These are phyloP conservation scores for Entamoeba invadens DNA, from an alignment of 208 protist species.

Conservation along the genomic window DNA sequence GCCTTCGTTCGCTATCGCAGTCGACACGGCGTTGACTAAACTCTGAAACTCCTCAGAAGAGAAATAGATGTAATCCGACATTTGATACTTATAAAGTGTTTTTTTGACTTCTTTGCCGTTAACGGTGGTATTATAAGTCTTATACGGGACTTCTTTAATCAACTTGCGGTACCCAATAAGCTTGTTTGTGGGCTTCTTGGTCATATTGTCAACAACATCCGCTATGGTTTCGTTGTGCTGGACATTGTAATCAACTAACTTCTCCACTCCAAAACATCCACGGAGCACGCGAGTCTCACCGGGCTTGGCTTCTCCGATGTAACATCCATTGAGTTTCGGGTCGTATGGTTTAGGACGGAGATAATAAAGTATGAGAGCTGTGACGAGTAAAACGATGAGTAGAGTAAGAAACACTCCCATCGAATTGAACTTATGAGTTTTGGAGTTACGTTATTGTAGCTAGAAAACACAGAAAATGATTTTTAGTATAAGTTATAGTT, in stretches of 20 bases:
- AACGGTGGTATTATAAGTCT: not conserved
- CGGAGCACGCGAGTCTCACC: not conserved
- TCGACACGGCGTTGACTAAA: not conserved
- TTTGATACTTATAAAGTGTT: not conserved
- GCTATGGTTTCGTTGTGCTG: not conserved
- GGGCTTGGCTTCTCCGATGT: not conserved
- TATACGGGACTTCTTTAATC: not conserved
- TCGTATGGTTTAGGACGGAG: not conserved
- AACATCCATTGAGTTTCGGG: not conserved
- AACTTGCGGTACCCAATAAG: not conserved
- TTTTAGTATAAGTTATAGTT: too few relatives aligned
- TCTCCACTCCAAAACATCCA: not conserved
- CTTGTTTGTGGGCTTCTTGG: not conserved
- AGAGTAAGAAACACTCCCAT: not conserved
- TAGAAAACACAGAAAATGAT: too few relatives aligned
- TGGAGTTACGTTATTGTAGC: too few relatives aligned
- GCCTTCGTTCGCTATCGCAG: not conserved
- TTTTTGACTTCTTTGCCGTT: not conserved
- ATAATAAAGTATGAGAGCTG: not conserved
- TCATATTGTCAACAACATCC: not conserved
- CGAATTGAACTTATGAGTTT: too few relatives aligned
- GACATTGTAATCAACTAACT: not conserved
- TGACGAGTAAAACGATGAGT: not conserved
- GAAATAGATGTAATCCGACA: not conserved
- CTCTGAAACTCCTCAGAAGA: not conserved